Conservation (phyloP, 2,329 filamentous ascomycete genomes). For the Graphilbum sp. region DNA sequence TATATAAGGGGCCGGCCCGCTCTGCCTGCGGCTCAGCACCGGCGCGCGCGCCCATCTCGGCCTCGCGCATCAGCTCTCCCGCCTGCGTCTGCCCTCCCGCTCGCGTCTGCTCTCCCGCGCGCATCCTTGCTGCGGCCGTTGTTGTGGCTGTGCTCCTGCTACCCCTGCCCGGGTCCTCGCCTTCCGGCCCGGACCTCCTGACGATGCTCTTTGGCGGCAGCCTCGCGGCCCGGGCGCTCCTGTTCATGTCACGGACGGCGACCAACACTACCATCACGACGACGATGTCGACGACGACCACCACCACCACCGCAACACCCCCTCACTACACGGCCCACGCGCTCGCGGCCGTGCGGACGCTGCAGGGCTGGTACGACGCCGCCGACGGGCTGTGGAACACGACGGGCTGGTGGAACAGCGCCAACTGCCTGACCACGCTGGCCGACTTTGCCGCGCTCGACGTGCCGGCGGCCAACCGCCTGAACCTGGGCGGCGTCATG, state of each 20-base stretch:
- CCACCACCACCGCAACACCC: background rate
- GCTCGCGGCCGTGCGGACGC: constrained; percentile 19
- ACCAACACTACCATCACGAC: too few relatives aligned
- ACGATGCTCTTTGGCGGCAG: background rate
- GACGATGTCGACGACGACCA: too few relatives aligned
- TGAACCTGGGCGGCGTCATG: constrained; percentile 24
- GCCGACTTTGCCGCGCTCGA: constrained; percentile 32
- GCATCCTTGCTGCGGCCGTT: too few relatives aligned
- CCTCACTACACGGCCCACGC: constrained; percentile 18
- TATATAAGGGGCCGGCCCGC: too few relatives aligned
- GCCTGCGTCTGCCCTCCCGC: too few relatives aligned
- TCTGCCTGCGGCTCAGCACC: too few relatives aligned
- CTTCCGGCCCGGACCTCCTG: too few relatives aligned
- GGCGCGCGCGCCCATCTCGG: too few relatives aligned
- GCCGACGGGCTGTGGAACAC: constrained; percentile 46
- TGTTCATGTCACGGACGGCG: background rate
- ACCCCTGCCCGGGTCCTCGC: too few relatives aligned
- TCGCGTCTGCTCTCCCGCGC: too few relatives aligned
- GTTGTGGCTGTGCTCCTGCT: too few relatives aligned
- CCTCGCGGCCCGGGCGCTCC: background rate
- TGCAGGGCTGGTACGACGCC: constrained; percentile 46
- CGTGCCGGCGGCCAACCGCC: constrained; percentile 16
- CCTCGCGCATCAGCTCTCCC: too few relatives aligned
- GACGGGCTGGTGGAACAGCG: constrained; percentile 59
- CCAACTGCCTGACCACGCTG: constrained; percentile 47